A percentile compares a stretch with the other conserved stretches of the same genome.
Evolutionary conservation across 2,329 filamentous ascomycete species (phyloP).

Genomic region (Aschersonia sp.): DNA sequence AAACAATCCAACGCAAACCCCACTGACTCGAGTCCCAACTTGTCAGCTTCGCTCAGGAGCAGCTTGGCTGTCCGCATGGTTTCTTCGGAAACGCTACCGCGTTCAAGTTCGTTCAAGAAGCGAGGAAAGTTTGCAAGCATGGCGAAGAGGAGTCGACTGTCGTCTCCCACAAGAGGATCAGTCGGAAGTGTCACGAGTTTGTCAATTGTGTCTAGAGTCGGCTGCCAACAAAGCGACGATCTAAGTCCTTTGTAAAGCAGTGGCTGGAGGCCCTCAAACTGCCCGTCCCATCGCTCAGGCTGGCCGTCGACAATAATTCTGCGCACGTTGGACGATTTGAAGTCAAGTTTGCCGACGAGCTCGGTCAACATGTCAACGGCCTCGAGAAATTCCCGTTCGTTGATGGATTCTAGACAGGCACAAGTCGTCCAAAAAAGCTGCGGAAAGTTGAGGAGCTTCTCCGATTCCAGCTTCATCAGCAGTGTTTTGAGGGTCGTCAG

Average conservation of each 20-base stretch:
- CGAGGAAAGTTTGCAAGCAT: slow-evolving; percentile 84
- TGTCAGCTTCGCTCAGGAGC: slow-evolving; percentile 58
- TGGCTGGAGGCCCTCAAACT: slow-evolving; percentile 73
- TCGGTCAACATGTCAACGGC: slow-evolving; percentile 83
- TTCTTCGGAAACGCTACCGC: slow-evolving; percentile 37
- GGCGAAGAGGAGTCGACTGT: slow-evolving; percentile 69
- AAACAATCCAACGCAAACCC: slow-evolving; percentile 57
- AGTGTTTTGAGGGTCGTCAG: slow-evolving; percentile 85
- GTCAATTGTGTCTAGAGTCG: slow-evolving; percentile 64
- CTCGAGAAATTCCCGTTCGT: slow-evolving; percentile 88
- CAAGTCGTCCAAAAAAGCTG: slow-evolving; percentile 97
- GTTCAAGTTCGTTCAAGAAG: slow-evolving; percentile 68
- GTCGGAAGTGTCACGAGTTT: slow-evolving; percentile 65
- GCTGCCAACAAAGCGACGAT: slow-evolving; percentile 68
- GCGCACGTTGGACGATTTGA: slow-evolving; percentile 55
- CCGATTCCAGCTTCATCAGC: slow-evolving; percentile 67
- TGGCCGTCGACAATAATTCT: slow-evolving; percentile 61
- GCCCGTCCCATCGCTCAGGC: slow-evolving; percentile 76
- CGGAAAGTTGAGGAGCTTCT: slow-evolving; percentile 75
- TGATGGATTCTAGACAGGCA: slow-evolving; percentile 90
- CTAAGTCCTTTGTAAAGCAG: slow-evolving; percentile 84
- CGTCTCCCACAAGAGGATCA: slow-evolving; percentile 67
- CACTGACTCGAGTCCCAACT: slow-evolving; percentile 53
- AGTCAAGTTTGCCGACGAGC: slow-evolving; percentile 70
- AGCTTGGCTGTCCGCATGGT: slow-evolving; percentile 51